Evolutionary conservation across 805 yeast genomes (phyloP).

Genomic region (Yarrowia deformans): DNA sequence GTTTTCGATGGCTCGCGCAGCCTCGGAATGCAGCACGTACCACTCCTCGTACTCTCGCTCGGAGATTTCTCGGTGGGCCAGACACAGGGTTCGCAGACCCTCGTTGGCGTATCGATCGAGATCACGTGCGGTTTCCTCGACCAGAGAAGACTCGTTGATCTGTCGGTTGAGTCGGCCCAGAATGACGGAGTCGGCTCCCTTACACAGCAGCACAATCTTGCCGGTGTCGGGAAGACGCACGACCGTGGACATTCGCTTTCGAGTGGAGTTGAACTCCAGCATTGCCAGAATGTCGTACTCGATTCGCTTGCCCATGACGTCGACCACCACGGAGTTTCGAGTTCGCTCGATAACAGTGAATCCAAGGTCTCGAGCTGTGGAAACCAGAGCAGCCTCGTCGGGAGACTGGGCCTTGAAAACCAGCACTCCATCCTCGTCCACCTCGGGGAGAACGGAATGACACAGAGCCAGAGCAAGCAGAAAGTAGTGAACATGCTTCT

Average conservation of each 20-base stretch:
- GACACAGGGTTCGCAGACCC: constrained; percentile 79
- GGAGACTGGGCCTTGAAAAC: constrained; percentile 84
- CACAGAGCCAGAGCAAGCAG: constrained; percentile 77
- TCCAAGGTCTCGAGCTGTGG: constrained; percentile 80
- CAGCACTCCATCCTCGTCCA: constrained; percentile 47
- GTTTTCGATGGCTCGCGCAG: constrained; percentile 63
- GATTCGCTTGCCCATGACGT: constrained; percentile 57
- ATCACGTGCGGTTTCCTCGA: constrained; percentile 70
- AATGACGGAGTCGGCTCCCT: constrained; percentile 83
- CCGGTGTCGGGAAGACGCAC: constrained; percentile 54
- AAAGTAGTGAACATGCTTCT: constrained; percentile 61
- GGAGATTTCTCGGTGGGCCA: constrained; percentile 66
- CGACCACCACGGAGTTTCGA: constrained; percentile 58
- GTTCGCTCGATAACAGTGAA: constrained; percentile 66
- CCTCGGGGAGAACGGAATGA: constrained; percentile 78
- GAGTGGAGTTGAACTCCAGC: constrained; percentile 73
- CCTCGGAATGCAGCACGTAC: constrained; percentile 63
- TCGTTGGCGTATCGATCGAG: constrained; percentile 78
- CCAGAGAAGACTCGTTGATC: constrained; percentile 55
- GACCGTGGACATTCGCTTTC: constrained; percentile 82
- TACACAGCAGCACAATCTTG: constrained; percentile 61
- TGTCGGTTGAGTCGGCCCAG: constrained; percentile 57
- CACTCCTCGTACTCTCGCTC: constrained; percentile 59
- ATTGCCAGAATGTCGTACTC: constrained; percentile 64
- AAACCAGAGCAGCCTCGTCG: constrained; percentile 82